These are phyloP conservation scores for Tremellales sp. DNA, from an alignment of 1,284 basidiomycete genomes.

Conservation along the genomic window DNA sequence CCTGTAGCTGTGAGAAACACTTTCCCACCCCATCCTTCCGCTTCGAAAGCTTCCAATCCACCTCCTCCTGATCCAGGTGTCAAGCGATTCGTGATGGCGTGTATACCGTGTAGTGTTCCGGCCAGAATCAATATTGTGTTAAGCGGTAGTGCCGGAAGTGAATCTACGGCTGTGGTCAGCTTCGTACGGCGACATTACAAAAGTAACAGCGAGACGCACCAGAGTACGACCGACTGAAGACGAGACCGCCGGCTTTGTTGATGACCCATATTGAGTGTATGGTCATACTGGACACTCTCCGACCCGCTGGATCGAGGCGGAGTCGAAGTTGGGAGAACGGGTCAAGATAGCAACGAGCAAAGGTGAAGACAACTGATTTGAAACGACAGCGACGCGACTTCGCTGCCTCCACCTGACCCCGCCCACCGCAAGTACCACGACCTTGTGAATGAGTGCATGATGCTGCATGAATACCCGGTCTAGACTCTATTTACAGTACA, in stretches of 20 bases:
- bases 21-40: conserved; percentile 60
- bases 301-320: background rate
- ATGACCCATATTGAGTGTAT: conserved; percentile 65
- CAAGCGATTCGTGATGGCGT: conserved; percentile 91
- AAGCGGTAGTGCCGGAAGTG: conserved; percentile 79
- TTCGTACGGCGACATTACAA: background rate
- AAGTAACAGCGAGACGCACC: conserved; percentile 53
- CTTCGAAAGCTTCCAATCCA: conserved; percentile 89
- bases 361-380: too few relatives aligned
- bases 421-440: too few relatives aligned
- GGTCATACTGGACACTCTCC: conserved; percentile 21
- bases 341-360: background rate
- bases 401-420: too few relatives aligned
- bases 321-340: background rate
- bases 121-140: conserved; percentile 97
- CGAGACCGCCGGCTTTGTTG: conserved; percentile 96
- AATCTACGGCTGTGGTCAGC: conserved; percentile 57
- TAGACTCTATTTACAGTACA: background rate
- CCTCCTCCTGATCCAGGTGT: conserved; percentile 47
- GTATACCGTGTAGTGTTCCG: conserved; percentile 94
- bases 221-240: conserved; percentile 87
- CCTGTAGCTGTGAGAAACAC: conserved; percentile 83
- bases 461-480: background rate
- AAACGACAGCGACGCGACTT: background rate
- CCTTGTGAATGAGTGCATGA: too few relatives aligned